Evolutionary conservation across 176 grass and related monocot species (phyloP), one percentile per base, ranked within the genome.

Genomic region (Aechmea fasciata): DNA sequence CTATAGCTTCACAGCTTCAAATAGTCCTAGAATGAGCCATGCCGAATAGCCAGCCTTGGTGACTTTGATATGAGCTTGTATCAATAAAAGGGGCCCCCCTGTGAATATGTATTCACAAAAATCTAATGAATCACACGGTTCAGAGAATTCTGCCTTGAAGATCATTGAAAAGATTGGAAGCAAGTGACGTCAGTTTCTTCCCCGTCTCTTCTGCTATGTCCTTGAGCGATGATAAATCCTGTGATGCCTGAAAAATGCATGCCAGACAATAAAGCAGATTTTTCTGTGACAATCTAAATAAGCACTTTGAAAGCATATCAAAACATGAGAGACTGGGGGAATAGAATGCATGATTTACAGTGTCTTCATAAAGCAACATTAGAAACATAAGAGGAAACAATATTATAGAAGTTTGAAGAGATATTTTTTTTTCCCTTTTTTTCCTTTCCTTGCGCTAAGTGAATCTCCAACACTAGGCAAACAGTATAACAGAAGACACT

Each of bases 151-250:
- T 82, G 33, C 85, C 84, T 63, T 96, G 92, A 82, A 97, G 82
- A 72, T 97, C 93, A 28, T 85, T 90, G 49, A 97, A 85, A 69
- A 97, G 76, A 68, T 77, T 87, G 49, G 93, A 97, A 19, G 93
- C 93, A 68, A 97, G 63, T 41, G 88, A 90, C 13, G 89, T 87
- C 86, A 97, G 70, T 51, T 81, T 97, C 54, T 90, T 97, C 57
- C 93, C 81, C 0, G 93, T 97, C 77, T 97, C 89, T 22, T 89
- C 93, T 12, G 93, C 93, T 73, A 97, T 92, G 74, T 81, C 90
- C 82, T 85, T 97, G 55, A 97, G 78, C 15, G 89, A 97, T 47
- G 89, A 90, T 66, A 97, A 78, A 76, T 97, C 93, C 73, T 97
- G 93, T 51, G 89, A 79, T 47, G 93, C 89, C 93, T 97, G 71